Conservation (phyloP, 805 yeast species). For the Ogataea nitratoaversa region DNA sequence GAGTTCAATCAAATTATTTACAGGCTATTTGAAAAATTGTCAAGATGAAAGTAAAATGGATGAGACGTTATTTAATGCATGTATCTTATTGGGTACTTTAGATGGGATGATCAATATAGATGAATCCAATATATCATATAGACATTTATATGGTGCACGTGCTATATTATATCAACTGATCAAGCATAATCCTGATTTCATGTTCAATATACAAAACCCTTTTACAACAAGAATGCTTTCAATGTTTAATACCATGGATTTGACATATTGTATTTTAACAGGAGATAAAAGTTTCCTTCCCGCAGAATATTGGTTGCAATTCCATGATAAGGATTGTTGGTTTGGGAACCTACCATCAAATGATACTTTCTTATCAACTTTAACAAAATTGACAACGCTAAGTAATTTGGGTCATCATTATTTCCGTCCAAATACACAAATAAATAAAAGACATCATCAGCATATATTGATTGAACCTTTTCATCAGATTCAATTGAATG, state of each 20-base stretch:
- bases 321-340: slow-evolving; percentile 25
- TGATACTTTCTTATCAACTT: slow-evolving; percentile 31
- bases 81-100: slow-evolving; percentile 21
- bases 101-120: slow-evolving; percentile 26
- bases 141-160: slow-evolving; percentile 25
- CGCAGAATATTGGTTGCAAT: slow-evolving; percentile 16
- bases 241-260: slow-evolving; percentile 26
- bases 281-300: slow-evolving; percentile 20
- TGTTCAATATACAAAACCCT: slow-evolving; percentile 6
- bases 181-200: slow-evolving; percentile 7
- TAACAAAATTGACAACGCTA: slow-evolving; percentile 19
- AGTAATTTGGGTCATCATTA: slow-evolving; percentile 9
- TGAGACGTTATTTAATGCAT: slow-evolving; percentile 18
- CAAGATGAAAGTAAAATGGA: background rate
- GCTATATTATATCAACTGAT: slow-evolving; percentile 18
- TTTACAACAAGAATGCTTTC: slow-evolving; percentile 22
- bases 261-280: slow-evolving; percentile 21
- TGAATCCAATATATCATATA: slow-evolving; percentile 8
- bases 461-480: background rate
- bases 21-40: slow-evolving; percentile 8
- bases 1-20: slow-evolving; percentile 13
- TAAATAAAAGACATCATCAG: background rate
- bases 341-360: slow-evolving; percentile 21
- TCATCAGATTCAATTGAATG: background rate
- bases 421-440: background rate